phyloP scores from a whole-genome alignment of 345 rosid genomes.

The Kernera saxatilis region DNA sequence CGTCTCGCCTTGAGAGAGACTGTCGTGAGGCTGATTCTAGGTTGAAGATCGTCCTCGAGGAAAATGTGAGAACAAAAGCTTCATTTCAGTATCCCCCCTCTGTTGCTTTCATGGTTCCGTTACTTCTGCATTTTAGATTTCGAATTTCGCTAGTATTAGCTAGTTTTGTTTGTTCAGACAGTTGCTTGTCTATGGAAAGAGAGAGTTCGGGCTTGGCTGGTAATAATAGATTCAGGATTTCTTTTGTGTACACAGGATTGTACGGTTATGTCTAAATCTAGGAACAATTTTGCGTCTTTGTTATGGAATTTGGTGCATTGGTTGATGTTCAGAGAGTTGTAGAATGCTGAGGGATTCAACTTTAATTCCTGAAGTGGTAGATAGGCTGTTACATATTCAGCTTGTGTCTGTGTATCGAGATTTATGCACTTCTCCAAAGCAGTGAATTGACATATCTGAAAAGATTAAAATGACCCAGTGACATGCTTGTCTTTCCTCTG shows the following conservation, averaged over 20 bases:
- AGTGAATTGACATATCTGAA: neutral
- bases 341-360: neutral
- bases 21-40: constrained; percentile 58
- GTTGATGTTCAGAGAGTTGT: neutral
- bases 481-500: neutral
- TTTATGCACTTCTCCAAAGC: neutral
- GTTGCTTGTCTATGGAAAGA: neutral
- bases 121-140: neutral
- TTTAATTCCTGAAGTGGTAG: neutral
- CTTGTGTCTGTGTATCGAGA: neutral
- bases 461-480: neutral
- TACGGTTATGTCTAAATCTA: neutral
- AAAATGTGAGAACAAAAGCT: constrained; percentile 48
- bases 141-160: neutral
- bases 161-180: neutral
- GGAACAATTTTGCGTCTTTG: neutral
- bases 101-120: neutral
- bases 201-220: neutral
- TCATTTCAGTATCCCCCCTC: neutral
- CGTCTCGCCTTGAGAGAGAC: constrained; percentile 46
- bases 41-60: constrained; percentile 51
- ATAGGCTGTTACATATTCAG: neutral
- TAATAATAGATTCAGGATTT: neutral
- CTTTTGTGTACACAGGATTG: neutral
- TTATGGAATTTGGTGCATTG: neutral